Conservation (phyloP, 2,329 filamentous ascomycete genomes). For the Sclerotinia minor region DNA sequence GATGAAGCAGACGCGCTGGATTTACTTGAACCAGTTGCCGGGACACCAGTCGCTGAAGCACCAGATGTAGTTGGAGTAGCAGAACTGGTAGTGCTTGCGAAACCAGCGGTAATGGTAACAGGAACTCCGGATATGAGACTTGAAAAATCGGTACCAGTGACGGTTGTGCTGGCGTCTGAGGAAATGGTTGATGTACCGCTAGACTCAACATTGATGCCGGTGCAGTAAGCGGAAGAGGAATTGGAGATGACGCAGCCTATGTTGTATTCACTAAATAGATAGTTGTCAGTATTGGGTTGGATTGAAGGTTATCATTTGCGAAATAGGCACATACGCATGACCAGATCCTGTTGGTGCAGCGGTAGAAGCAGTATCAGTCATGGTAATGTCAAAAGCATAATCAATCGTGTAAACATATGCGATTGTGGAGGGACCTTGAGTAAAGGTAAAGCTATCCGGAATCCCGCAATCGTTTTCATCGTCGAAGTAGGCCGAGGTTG, state of each 20-base stretch:
- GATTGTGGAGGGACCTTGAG: slow-evolving; percentile 35
- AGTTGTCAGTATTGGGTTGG: neutral
- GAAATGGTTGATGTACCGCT: slow-evolving; percentile 10
- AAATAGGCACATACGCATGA: neutral
- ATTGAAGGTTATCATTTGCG: neutral
- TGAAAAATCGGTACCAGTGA: slow-evolving; percentile 20
- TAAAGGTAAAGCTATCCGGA: slow-evolving; percentile 33
- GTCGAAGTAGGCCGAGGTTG: slow-evolving; percentile 28
- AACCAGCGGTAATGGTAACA: slow-evolving; percentile 34
- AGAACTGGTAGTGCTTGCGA: neutral
- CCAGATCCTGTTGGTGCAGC: neutral
- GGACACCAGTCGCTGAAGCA: neutral
- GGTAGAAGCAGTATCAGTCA: neutral
- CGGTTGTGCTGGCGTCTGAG: slow-evolving; percentile 8
- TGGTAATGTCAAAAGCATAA: neutral
- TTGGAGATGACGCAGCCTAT: slow-evolving; percentile 30
- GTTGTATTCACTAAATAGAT: slow-evolving; percentile 19
- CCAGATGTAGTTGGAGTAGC: slow-evolving; percentile 6
- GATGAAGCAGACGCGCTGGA: neutral
- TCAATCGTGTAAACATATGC: slow-evolving; percentile 26
- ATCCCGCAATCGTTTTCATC: slow-evolving; percentile 27
- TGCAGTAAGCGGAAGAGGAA: slow-evolving; percentile 28
- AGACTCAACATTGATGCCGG: neutral
- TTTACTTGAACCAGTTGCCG: neutral
- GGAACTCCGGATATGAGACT: neutral